Base-by-base conservation (phyloP, 2,329 filamentous ascomycete species). In the Byssoonygena ceratinophila region DNA sequence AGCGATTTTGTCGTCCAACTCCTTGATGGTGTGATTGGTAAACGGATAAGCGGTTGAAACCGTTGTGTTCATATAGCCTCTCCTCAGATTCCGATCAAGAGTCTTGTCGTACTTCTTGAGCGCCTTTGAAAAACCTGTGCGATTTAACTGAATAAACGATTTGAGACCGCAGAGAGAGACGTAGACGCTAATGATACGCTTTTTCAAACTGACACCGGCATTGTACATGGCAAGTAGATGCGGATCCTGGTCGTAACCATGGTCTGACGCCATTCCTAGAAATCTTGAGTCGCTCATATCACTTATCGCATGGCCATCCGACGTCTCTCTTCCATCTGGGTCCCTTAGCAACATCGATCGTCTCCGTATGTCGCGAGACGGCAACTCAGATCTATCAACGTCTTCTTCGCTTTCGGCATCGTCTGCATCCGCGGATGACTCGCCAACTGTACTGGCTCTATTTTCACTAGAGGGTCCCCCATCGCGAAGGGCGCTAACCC, bases 71-170 rank as follows among this genome's bases (percentile, higher is more conserved):
- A 96, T 81, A 66, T 95, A 98, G 43, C 77, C 74, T 12, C 79
- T 74, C 59, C 91, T 89, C 52, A 97, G 74, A 60, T 83, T 83
- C 58, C 84, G 83, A 68, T 96, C 85, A 54, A 95, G 72, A 53
- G 86, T 97, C 75, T 98, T 98, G 76, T 98, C 92, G 64, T 92
- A 98, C 69, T 98, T 98, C 72, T 98, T 98, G 59, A 97, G 73
- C 0, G 94, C 90, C 71, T 98, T 98, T 63, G 84, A 81, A 71
- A 98, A 98, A 11, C 92, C 92, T 0, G 92, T 98, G 70, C 86
- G 85, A 76, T 98, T 98, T 57, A 98, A 80, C 71, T 97, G 91
- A 52, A 90, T 83, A 64, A 90, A 98, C 1, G 91, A 97, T 66
- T 95, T 94, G 62, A 98, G 80, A 68, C 96, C 92, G 71, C 91